These are phyloP conservation scores for Cladosporium sp. DNA, from an alignment of 2,329 filamentous ascomycete species.

Conservation along the genomic window DNA sequence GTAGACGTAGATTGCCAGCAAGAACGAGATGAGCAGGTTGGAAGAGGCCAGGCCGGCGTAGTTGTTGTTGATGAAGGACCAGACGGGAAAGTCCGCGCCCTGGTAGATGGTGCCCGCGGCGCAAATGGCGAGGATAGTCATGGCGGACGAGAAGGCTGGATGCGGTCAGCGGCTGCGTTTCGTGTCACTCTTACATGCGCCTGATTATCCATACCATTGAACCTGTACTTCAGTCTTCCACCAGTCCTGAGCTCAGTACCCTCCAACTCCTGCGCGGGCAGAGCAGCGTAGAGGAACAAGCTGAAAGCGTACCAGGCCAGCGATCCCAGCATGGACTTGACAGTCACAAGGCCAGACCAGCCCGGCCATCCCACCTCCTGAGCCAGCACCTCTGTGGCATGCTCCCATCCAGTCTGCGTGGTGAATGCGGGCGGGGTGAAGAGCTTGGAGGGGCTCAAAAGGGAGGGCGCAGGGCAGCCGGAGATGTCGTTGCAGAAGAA, in stretches of 20 bases:
- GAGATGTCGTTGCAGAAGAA: slow-evolving; percentile 91
- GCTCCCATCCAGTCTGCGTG: slow-evolving; percentile 27
- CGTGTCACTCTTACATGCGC: neutral
- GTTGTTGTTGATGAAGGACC: slow-evolving; percentile 91
- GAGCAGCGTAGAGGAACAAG: slow-evolving; percentile 66
- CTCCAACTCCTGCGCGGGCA: slow-evolving; percentile 69
- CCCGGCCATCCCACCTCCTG: slow-evolving; percentile 82
- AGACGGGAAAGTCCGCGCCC: slow-evolving; percentile 79
- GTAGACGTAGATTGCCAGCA: slow-evolving; percentile 75
- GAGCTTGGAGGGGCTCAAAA: slow-evolving; percentile 68
- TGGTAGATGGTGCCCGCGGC: slow-evolving; percentile 71
- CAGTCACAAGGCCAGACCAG: slow-evolving; percentile 65
- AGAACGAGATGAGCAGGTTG: slow-evolving; percentile 72
- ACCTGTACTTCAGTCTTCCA: slow-evolving; percentile 74
- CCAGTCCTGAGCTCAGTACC: slow-evolving; percentile 68
- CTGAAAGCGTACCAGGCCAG: slow-evolving; percentile 76
- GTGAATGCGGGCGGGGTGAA: slow-evolving; percentile 27
- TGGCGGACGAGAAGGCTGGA: slow-evolving; percentile 69
- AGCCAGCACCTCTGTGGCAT: slow-evolving; percentile 67
- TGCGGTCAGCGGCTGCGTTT: slow-evolving; percentile 13
- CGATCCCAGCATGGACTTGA: slow-evolving; percentile 64
- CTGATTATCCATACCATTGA: slow-evolving; percentile 47
- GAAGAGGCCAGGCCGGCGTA: slow-evolving; percentile 80
- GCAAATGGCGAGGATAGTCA: slow-evolving; percentile 66
- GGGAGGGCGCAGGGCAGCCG: slow-evolving; percentile 81